Evolutionary conservation across 2,329 filamentous ascomycete genomes (phyloP).

Genomic region (Fusarium sp.): DNA sequence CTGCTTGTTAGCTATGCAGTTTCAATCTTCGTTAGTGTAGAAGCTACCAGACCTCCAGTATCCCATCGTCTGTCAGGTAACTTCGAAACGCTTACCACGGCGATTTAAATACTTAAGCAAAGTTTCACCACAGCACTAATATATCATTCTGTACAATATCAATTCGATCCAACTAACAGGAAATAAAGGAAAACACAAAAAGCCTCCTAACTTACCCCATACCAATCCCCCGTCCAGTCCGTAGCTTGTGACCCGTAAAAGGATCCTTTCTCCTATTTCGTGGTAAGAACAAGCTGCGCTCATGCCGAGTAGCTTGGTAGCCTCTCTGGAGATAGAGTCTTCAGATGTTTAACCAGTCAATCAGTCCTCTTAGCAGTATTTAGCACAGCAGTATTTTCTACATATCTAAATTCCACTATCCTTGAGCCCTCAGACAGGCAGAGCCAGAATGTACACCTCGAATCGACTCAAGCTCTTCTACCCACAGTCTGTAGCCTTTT

Average conservation of each 20-base stretch:
- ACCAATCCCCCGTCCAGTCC: too few species aligned
- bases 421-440: not conserved
- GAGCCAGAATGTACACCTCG: not conserved
- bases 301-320: too few species aligned
- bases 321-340: too few species aligned
- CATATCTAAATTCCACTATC: not conserved
- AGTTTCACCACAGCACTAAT: accelerated
- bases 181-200: not conserved
- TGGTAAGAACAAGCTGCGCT: accelerated
- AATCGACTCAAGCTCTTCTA: not conserved
- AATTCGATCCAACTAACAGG: too few species aligned
- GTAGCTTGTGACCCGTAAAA: accelerated
- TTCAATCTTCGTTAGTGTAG: accelerated
- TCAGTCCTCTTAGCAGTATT: not conserved
- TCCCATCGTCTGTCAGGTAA: accelerated
- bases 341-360: not conserved
- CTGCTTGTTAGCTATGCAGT: not conserved
- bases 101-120: not conserved
- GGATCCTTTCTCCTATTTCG: not conserved
- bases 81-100: not conserved
- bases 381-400: not conserved
- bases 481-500: not conserved
- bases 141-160: accelerated
- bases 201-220: too few species aligned
- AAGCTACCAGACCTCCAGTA: too few species aligned